phyloP scores from a whole-genome alignment of 2,329 filamentous ascomycete species.

The Orbilia brochopaga region DNA sequence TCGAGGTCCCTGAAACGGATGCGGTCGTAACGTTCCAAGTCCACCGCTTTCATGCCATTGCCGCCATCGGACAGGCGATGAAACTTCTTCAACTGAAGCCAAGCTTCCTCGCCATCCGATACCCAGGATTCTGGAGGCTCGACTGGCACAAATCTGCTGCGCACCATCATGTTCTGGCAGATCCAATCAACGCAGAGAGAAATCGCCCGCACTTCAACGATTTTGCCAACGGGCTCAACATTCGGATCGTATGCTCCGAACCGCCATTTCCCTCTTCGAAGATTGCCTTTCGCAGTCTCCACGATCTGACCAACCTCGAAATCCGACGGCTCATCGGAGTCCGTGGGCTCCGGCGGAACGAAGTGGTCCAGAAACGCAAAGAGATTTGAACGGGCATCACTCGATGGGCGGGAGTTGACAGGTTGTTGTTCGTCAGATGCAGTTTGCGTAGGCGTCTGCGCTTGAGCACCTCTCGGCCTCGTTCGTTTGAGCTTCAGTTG shows the following conservation, averaged over 20 bases:
- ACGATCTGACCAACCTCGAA: constrained; percentile 61
- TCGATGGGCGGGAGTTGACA: constrained; percentile 47
- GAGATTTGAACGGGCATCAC: constrained; percentile 3
- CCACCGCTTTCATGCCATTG: constrained; percentile 53
- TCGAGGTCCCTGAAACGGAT: constrained; percentile 65
- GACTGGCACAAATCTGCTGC: constrained; percentile 56
- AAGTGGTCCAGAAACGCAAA: constrained; percentile 45
- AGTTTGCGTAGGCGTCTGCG: constrained; percentile 17
- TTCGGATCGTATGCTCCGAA: constrained; percentile 64
- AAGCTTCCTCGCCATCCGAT: constrained; percentile 59
- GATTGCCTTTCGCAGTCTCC: constrained; percentile 62
- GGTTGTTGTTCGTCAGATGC: constrained; percentile 15
- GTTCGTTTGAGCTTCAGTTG: constrained; percentile 58
- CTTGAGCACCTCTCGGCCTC: constrained; percentile 41
- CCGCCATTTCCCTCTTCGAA: constrained; percentile 64
- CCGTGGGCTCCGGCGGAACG: constrained; percentile 17
- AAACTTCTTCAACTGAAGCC: constrained; percentile 57
- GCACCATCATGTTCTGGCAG: constrained; percentile 58
- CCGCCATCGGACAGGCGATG: constrained; percentile 57
- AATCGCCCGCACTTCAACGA: constrained; percentile 62
- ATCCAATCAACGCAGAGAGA: constrained; percentile 64
- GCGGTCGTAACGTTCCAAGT: constrained; percentile 57
- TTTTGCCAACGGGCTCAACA: constrained; percentile 62
- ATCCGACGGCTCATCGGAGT: constrained; percentile 57
- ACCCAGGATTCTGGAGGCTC: constrained; percentile 57